Conservation (phyloP, 345 rosid genomes). For the Bruguiera sexangula region DNA sequence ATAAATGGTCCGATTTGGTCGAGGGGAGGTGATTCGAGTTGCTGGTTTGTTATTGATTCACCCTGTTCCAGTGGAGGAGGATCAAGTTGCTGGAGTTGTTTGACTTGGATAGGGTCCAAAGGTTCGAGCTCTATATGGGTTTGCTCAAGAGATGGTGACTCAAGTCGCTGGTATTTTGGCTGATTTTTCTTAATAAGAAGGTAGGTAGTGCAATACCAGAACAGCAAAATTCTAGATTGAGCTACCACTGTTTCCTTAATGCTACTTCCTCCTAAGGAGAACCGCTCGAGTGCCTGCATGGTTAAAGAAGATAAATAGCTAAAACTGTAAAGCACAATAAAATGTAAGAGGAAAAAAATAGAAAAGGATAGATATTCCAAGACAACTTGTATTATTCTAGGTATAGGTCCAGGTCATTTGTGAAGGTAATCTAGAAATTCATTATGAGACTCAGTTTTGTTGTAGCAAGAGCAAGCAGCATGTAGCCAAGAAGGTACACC, state of each 20-base stretch:
- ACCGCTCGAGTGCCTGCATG: conserved; percentile 78
- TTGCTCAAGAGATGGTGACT: conserved; percentile 38
- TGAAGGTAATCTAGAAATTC: background rate
- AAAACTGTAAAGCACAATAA: background rate
- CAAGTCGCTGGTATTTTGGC: conserved; percentile 80
- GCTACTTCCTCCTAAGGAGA: conserved; percentile 61
- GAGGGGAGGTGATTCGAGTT: conserved; percentile 24
- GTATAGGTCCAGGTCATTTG: background rate
- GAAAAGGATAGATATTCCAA: background rate
- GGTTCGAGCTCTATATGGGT: conserved; percentile 42
- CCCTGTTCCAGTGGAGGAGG: conserved; percentile 18
- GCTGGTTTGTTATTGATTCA: conserved; percentile 11
- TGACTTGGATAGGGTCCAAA: conserved; percentile 31
- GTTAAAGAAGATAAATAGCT: background rate
- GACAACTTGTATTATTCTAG: background rate
- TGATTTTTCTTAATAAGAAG: conserved; percentile 77
- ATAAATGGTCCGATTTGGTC: conserved; percentile 68
- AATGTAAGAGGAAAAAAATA: background rate
- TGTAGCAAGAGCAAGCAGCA: background rate
- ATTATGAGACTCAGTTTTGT: background rate
- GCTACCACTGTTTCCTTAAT: conserved; percentile 70
- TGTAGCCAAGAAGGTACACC: too few relatives aligned
- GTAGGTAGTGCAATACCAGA: conserved; percentile 87
- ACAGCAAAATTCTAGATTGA: conserved; percentile 70
- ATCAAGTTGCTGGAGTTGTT: conserved; percentile 41